Evolutionary conservation across 306 rosid species (phyloP).

Genomic region (Bauhinia variegata): DNA sequence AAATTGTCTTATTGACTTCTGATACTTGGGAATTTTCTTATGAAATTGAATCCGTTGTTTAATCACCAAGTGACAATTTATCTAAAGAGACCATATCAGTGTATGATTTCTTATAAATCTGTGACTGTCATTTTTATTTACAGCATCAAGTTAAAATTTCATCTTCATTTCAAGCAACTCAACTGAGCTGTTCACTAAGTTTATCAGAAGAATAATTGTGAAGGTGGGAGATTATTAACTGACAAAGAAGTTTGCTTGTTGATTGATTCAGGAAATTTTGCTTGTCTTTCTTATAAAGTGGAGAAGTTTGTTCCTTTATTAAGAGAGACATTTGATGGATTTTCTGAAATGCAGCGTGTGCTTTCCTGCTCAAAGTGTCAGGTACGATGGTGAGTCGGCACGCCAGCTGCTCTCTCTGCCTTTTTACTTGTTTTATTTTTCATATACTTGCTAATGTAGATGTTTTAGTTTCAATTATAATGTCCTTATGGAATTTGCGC

Average conservation of each 20-base stretch:
- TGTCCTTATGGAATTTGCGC: neutral
- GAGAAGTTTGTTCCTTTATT: constrained; percentile 45
- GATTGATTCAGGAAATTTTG: constrained; percentile 60
- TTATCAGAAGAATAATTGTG: constrained; percentile 12
- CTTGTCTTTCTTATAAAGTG: constrained; percentile 45
- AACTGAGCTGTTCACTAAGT: neutral
- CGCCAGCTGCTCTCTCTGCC: constrained; percentile 20
- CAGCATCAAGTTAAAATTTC: neutral
- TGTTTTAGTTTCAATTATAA: neutral
- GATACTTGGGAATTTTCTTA: neutral
- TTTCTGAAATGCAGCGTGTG: constrained; percentile 34
- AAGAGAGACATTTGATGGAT: constrained; percentile 27
- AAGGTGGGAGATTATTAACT: constrained; percentile 11
- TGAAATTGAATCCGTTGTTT: neutral
- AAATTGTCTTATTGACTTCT: neutral
- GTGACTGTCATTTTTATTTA: neutral
- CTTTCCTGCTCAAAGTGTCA: constrained; percentile 60
- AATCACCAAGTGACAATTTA: neutral
- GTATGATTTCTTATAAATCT: neutral
- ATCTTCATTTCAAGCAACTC: constrained; percentile 11
- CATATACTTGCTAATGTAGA: neutral
- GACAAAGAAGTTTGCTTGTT: constrained; percentile 21
- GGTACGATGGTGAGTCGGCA: constrained; percentile 86
- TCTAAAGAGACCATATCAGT: neutral
- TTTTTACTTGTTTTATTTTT: neutral